Percentiles rank a stretch among this genome's conserved stretches.
These are phyloP conservation scores for Trichoderma sp. DNA, from an alignment of 2,329 filamentous ascomycete species.

Conservation along the genomic window DNA sequence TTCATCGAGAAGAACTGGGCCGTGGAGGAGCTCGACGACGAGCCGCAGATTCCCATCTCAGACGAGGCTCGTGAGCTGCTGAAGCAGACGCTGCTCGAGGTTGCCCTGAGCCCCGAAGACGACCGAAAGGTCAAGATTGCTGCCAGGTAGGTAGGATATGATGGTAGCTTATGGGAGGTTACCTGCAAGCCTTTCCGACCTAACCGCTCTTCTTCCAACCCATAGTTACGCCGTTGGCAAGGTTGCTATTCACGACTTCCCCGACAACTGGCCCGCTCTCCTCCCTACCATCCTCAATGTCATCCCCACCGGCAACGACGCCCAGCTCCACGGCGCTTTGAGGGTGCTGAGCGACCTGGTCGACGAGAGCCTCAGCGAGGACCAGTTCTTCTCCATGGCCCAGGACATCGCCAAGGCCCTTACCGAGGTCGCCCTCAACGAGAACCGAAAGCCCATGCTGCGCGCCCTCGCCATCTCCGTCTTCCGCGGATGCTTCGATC, in stretches of 20 bases:
- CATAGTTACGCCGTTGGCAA: conserved; percentile 79
- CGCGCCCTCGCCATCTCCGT: conserved; percentile 86
- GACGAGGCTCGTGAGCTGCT: conserved; percentile 75
- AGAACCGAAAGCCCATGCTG: conserved; percentile 71
- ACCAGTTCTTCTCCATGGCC: conserved; percentile 91
- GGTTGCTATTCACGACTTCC: conserved; percentile 90
- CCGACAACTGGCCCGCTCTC: conserved; percentile 90
- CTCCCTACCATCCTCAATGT: conserved; percentile 77
- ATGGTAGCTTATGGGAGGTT: too few species aligned
- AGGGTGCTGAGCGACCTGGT: conserved; percentile 87
- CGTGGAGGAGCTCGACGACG: conserved; percentile 69
- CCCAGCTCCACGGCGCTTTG: conserved; percentile 84
- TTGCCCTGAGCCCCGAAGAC: conserved; percentile 71
- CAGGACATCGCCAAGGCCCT: conserved; percentile 81
- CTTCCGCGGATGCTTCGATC: conserved; percentile 89
- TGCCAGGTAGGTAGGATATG: conserved; percentile 75
- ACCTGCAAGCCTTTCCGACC: background rate
- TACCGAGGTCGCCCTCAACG: conserved; percentile 78
- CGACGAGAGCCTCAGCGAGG: conserved; percentile 89
- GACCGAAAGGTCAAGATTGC: conserved; percentile 86
- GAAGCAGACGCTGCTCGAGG: conserved; percentile 71
- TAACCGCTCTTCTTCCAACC: background rate
- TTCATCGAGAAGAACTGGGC: conserved; percentile 89
- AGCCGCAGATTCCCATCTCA: conserved; percentile 63
- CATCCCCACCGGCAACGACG: conserved; percentile 74